Evolutionary conservation across 345 rosid species (phyloP), one percentile per base, ranked within the genome.

Genomic region (Citrus reticulata): DNA sequence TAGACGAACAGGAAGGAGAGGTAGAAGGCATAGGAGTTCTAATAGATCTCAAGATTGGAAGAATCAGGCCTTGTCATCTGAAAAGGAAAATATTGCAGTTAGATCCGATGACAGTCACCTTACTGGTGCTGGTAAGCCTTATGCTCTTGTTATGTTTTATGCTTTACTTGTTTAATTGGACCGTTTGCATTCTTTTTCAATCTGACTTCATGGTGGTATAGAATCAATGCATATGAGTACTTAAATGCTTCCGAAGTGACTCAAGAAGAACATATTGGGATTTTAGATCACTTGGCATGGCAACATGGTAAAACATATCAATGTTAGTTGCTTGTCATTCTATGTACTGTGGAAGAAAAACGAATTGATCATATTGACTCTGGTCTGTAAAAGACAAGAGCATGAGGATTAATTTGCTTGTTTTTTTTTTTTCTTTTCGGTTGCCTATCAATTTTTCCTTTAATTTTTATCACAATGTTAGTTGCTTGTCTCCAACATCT

Each of bases 1-100:
- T 59, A 81, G 87, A 79, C 81, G 88, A 37, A 49, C 86, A 9
- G 95, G 93, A 85, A 90, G 93, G 89, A 93, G 84, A 83, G 75
- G 90, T 78, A 91, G 97, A 85, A 93, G 97, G 68, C 95, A 90
- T 74, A 96, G 83, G 86, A 87, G 82, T 85, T 87, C 91, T 65
- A 75, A 84, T 81, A 89, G 84, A 86, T 65, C 86, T 81, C 73
- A 65, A 80, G 93, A 91, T 78, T 91, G 86, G 76, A 90, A 86
- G 81, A 80, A 57, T 78, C 88, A 70, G 75, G 83, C 66, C 9
- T 2, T 58, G 80, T 79, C 84, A 61, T 86, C 87, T 16, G 93
- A 83, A 32, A 91, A 81, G 82, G 90, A 90, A 81, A 88, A 82
- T 71, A 75, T 71, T 80, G 91, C 81, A 77, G 85, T 63, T 81